These are phyloP conservation scores for Phialemoniopsis sp. DNA, from an alignment of 2,329 filamentous ascomycete genomes.

Conservation along the genomic window DNA sequence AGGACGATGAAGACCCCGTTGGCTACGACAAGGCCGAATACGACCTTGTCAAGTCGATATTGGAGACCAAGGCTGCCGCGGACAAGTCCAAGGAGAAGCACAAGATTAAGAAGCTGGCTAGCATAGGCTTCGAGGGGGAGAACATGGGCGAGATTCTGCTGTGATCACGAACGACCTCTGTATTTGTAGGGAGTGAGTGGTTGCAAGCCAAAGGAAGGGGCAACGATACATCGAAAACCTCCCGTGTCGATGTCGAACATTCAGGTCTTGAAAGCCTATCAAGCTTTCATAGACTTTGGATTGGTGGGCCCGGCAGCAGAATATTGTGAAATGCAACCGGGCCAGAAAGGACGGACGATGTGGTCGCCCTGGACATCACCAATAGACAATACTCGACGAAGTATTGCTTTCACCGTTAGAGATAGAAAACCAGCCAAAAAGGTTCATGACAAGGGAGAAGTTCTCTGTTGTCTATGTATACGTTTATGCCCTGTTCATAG, in stretches of 20 bases:
- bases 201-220: slow-evolving; percentile 1
- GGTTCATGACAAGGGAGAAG: no score
- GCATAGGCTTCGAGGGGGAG: slow-evolving; percentile 85
- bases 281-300: no score
- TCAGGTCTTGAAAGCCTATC: no score
- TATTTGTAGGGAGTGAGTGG: no score
- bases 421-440: not conserved
- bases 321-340: slow-evolving; percentile 59
- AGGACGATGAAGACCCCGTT: slow-evolving; percentile 79
- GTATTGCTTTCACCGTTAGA: no score
- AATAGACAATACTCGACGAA: no score
- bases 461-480: slow-evolving; percentile 5
- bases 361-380: no score
- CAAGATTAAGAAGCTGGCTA: slow-evolving; percentile 65
- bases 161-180: slow-evolving; percentile 28
- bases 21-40: slow-evolving; percentile 51
- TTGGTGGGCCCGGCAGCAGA: slow-evolving; percentile 38
- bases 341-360: not conserved
- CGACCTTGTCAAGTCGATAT: slow-evolving; percentile 60
- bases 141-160: slow-evolving; percentile 71
- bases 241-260: no score
- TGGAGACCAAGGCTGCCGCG: slow-evolving; percentile 64
- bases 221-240: not conserved
- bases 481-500: not conserved
- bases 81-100: slow-evolving; percentile 73